phyloP scores from a whole-genome alignment of 805 yeast genomes.

The Ogataea wickerhamii region DNA sequence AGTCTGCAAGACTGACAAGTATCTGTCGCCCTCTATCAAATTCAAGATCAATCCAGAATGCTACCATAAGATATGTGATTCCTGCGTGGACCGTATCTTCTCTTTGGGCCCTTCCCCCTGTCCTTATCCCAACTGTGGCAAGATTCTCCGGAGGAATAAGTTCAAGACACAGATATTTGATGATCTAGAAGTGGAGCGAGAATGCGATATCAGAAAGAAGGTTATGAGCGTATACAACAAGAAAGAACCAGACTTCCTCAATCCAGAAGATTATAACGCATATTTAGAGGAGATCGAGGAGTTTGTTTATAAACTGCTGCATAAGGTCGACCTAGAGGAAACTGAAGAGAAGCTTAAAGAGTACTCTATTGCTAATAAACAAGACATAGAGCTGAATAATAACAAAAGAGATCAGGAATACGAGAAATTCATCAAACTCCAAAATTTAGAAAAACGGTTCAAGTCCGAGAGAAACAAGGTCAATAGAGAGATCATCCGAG shows the following conservation, averaged over 20 bases:
- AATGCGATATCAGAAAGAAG: conserved; percentile 83
- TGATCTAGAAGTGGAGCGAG: conserved; percentile 84
- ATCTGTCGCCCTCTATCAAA: conserved; percentile 87
- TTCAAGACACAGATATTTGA: conserved; percentile 93
- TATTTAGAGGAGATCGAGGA: conserved; percentile 84
- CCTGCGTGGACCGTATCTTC: conserved; percentile 94
- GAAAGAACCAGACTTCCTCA: conserved; percentile 65
- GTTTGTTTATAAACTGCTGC: conserved; percentile 69
- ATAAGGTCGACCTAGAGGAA: conserved; percentile 63
- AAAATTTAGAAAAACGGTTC: conserved; percentile 68
- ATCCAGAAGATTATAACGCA: conserved; percentile 59
- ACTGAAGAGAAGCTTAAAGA: conserved; percentile 61
- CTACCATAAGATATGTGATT: conserved; percentile 94
- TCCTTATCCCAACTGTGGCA: conserved; percentile 89
- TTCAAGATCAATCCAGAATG: conserved; percentile 96
- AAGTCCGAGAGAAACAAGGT: conserved; percentile 65
- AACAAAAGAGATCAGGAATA: conserved; percentile 68
- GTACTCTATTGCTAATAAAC: conserved; percentile 71
- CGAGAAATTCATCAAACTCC: conserved; percentile 57
- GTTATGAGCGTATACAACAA: conserved; percentile 78
- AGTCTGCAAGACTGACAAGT: conserved; percentile 92
- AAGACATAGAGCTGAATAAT: conserved; percentile 72
- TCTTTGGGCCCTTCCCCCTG: conserved; percentile 95
- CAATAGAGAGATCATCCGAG: conserved; percentile 53
- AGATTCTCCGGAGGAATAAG: conserved; percentile 78